Conservation (phyloP, 139 green algal species). For the Micractinium sp. region DNA sequence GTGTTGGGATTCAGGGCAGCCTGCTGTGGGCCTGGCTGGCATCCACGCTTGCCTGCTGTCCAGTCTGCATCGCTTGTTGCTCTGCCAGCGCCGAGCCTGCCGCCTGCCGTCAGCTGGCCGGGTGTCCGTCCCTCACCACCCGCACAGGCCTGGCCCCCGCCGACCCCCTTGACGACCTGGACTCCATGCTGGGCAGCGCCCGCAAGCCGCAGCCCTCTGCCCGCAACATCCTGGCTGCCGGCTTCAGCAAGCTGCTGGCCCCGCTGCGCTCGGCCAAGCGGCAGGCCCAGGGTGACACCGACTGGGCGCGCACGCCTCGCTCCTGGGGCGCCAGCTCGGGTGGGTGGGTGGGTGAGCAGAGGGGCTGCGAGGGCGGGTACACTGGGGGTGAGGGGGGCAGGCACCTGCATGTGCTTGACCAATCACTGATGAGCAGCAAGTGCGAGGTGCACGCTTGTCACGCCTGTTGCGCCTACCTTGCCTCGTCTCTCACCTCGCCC, state of each 20-base stretch:
- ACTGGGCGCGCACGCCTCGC: slow-evolving; percentile 32
- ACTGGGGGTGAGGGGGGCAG: neutral
- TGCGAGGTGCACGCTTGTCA: neutral
- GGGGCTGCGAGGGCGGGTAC: neutral
- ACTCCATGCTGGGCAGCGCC: slow-evolving; percentile 15
- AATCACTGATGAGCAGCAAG: too few species aligned
- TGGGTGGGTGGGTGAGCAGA: neutral
- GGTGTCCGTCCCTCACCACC: too few species aligned
- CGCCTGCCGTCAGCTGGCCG: neutral
- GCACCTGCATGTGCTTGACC: neutral
- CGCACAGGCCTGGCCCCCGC: neutral
- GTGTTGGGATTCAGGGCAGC: neutral
- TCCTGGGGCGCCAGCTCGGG: slow-evolving; percentile 20
- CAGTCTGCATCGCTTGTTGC: neutral
- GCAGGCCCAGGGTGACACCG: neutral
- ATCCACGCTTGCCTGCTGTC: too few species aligned
- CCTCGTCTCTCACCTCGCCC: neutral
- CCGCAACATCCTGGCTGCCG: neutral
- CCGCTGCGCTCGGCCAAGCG: slow-evolving; percentile 19
- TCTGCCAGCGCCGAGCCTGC: neutral
- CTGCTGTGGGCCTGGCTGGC: too few species aligned
- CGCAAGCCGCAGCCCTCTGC: neutral
- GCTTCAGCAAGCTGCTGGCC: slow-evolving; percentile 22
- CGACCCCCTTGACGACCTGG: slow-evolving; percentile 15
- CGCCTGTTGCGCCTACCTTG: too few species aligned